A percentile compares a stretch with the other conserved stretches of the same genome.
These are phyloP conservation scores for Fusarium sp. DNA, from an alignment of 2,329 filamentous ascomycete genomes.

Conservation along the genomic window DNA sequence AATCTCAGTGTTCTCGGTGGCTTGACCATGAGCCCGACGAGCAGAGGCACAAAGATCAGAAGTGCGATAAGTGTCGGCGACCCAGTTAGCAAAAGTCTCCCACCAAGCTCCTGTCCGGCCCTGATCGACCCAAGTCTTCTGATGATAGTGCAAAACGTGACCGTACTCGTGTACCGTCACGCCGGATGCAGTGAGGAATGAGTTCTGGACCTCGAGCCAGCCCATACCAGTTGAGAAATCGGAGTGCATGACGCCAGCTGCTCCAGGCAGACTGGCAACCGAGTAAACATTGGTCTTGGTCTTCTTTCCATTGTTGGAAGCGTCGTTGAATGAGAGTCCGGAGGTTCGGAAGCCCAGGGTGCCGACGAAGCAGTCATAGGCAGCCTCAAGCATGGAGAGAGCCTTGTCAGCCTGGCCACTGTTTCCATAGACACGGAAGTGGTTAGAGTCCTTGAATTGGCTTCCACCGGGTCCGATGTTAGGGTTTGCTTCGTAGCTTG, in stretches of 20 bases:
- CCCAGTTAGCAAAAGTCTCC: slow-evolving; percentile 62
- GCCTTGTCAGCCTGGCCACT: slow-evolving; percentile 38
- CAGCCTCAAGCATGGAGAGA: slow-evolving; percentile 57
- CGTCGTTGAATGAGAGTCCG: slow-evolving; percentile 49
- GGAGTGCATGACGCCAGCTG: slow-evolving; percentile 56
- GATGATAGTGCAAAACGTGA: slow-evolving; percentile 59
- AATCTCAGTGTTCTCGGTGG: slow-evolving; percentile 52
- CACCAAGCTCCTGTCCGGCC: slow-evolving; percentile 60
- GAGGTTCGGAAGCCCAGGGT: slow-evolving; percentile 52
- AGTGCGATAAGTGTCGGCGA: slow-evolving; percentile 60
- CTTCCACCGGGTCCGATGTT: slow-evolving; percentile 46
- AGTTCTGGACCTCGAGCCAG: slow-evolving; percentile 55
- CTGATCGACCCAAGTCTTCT: slow-evolving; percentile 57
- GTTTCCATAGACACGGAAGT: slow-evolving; percentile 53
- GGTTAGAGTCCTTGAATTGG: slow-evolving; percentile 46
- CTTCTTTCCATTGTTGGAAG: slow-evolving; percentile 52
- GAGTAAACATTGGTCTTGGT: slow-evolving; percentile 61
- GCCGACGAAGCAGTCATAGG: slow-evolving; percentile 54
- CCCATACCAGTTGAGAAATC: slow-evolving; percentile 53
- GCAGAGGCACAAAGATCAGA: slow-evolving; percentile 55
- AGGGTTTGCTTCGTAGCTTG: slow-evolving; percentile 42
- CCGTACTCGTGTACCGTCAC: slow-evolving; percentile 63
- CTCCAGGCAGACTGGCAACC: slow-evolving; percentile 51
- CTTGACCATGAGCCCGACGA: slow-evolving; percentile 49
- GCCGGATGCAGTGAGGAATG: slow-evolving; percentile 50